Evolutionary conservation across 192 early-diverging fungal species (phyloP).

Genomic region (Podila minutissima): DNA sequence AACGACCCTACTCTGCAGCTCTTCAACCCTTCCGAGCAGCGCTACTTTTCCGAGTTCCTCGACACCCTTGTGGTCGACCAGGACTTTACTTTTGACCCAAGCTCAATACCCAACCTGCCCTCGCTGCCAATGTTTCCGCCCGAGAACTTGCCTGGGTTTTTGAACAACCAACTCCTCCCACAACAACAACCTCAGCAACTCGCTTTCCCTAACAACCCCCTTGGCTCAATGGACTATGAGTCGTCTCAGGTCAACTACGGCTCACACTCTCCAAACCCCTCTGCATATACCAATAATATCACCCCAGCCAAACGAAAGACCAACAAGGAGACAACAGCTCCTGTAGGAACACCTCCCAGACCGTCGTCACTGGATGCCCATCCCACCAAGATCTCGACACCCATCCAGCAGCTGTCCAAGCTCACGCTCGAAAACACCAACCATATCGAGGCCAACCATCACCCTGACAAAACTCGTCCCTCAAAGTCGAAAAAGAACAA

Average conservation of each 20-base stretch:
- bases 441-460: slow-evolving; percentile 8
- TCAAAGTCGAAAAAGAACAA: slow-evolving; percentile 33
- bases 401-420: slow-evolving; percentile 47
- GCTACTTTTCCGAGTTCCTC: slow-evolving; percentile 62
- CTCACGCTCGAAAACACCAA: slow-evolving; percentile 39
- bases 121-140: slow-evolving; percentile 10
- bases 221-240: slow-evolving; percentile 4
- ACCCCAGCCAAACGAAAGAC: slow-evolving; percentile 4
- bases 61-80: slow-evolving; percentile 61
- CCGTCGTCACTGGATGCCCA: slow-evolving; percentile 1
- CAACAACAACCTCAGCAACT: neutral
- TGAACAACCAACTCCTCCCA: neutral
- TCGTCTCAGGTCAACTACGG: neutral
- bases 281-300: neutral
- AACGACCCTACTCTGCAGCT: slow-evolving; percentile 27
- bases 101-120: slow-evolving; percentile 42
- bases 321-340: slow-evolving; percentile 8
- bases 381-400: slow-evolving; percentile 27
- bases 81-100: slow-evolving; percentile 49
- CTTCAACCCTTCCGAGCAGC: slow-evolving; percentile 55
- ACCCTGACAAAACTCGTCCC: slow-evolving; percentile 6
- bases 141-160: neutral
- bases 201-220: neutral
- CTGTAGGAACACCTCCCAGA: slow-evolving; percentile 6
- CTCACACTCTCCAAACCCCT: slow-evolving; percentile 7